These are phyloP conservation scores for Raddia guianensis DNA, from an alignment of 176 grass and related monocot species.

Conservation along the genomic window DNA sequence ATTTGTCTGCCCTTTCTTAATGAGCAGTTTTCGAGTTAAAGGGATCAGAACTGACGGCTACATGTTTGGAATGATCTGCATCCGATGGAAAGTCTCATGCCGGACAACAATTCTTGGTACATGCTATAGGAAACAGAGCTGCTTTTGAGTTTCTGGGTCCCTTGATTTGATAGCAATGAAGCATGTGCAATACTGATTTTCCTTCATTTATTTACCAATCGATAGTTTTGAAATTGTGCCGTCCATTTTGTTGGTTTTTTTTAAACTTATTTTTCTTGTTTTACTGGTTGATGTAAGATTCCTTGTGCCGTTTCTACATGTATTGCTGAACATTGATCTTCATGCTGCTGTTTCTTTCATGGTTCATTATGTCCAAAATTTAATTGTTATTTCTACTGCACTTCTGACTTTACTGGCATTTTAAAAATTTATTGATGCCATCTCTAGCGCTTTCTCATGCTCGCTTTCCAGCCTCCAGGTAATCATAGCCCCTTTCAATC, in stretches of 20 bases:
- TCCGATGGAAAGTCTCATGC: background rate
- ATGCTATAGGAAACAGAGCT: background rate
- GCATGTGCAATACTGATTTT: background rate
- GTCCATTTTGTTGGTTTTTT: background rate
- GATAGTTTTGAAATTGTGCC: background rate
- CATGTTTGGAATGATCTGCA: constrained; percentile 20
- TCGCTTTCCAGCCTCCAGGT: background rate
- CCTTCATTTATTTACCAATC: constrained; percentile 14
- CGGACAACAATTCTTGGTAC: background rate
- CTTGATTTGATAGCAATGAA: background rate
- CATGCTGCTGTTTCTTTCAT: background rate
- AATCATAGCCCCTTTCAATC: constrained; percentile 9
- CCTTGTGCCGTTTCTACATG: background rate
- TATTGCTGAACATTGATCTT: background rate
- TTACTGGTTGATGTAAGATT: constrained; percentile 13
- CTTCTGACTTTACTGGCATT: background rate
- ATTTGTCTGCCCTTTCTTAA: constrained; percentile 20
- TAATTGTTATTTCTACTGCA: background rate
- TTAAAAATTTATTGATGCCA: background rate
- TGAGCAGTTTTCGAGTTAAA: constrained; percentile 18
- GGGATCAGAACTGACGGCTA: background rate
- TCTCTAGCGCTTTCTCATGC: background rate
- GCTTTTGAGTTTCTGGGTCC: constrained; percentile 7
- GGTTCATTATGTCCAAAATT: background rate
- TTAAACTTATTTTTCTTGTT: background rate